Conservation (phyloP, 2,329 filamentous ascomycete genomes). For the Claviceps digitariae region DNA sequence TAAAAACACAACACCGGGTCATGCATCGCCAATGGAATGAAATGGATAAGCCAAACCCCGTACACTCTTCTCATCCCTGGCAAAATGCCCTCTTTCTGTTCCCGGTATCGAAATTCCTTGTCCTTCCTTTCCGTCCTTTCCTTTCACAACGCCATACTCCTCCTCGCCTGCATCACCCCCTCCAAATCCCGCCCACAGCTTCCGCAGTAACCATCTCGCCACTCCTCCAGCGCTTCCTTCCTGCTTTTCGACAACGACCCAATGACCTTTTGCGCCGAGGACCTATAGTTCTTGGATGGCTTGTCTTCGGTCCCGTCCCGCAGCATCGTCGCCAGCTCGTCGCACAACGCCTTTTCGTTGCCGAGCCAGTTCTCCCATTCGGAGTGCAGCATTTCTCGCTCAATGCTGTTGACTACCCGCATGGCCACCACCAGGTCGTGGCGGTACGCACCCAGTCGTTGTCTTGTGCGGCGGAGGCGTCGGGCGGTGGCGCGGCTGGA, state of each 20-base stretch:
- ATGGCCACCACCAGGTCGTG: slow-evolving; percentile 87
- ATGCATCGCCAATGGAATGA: too few species aligned
- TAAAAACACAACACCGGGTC: too few species aligned
- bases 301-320: slow-evolving; percentile 11
- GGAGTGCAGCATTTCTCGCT: slow-evolving; percentile 69
- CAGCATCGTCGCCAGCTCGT: slow-evolving; percentile 40
- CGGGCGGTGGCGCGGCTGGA: slow-evolving; percentile 42
- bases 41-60: too few species aligned
- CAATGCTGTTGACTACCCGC: slow-evolving; percentile 77
- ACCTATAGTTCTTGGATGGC: slow-evolving; percentile 10
- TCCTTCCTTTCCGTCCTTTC: too few species aligned
- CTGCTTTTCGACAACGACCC: slow-evolving; percentile 16
- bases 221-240: slow-evolving; percentile 27
- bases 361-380: slow-evolving; percentile 92
- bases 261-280: slow-evolving; percentile 19
- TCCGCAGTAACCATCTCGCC: slow-evolving; percentile 41
- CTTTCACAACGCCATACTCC: slow-evolving; percentile 13
- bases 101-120: too few species aligned
- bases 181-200: slow-evolving; percentile 37
- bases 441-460: slow-evolving; percentile 69
- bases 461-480: slow-evolving; percentile 64
- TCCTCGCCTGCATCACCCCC: slow-evolving; percentile 18
- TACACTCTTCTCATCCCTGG: too few species aligned
- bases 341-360: slow-evolving; percentile 66
- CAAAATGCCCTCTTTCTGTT: too few species aligned